These are phyloP conservation scores for Avena eriantha DNA, from an alignment of 176 grass and related monocot species.

Conservation along the genomic window DNA sequence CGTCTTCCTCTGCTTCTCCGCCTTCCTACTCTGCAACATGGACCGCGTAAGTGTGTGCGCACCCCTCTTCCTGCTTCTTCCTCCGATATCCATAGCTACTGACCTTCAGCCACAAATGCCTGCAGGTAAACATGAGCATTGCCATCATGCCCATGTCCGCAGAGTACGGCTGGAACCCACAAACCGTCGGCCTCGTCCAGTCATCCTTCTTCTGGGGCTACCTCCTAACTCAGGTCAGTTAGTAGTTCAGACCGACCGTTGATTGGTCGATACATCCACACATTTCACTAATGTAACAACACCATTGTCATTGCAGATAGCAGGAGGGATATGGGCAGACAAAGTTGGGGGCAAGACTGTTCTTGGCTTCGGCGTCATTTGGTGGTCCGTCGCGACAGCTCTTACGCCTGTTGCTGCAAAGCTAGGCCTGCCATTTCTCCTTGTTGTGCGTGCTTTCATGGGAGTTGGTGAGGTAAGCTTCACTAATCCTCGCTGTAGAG, in stretches of 20 bases:
- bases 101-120: background rate
- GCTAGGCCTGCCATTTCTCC: constrained; percentile 87
- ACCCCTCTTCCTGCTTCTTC: background rate
- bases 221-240: constrained; percentile 85
- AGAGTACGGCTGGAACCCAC: constrained; percentile 86
- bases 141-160: constrained; percentile 95
- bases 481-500: background rate
- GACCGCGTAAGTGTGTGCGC: constrained; percentile 61
- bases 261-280: background rate
- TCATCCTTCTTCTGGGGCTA: constrained; percentile 99
- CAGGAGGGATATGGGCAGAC: constrained; percentile 98
- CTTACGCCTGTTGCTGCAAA: constrained; percentile 87
- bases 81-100: background rate
- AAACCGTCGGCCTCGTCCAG: constrained; percentile 87
- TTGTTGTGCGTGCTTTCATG: constrained; percentile 90
- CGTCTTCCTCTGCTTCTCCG: constrained; percentile 93
- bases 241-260: background rate
- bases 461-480: constrained; percentile 85
- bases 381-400: constrained; percentile 94
- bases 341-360: constrained; percentile 92
- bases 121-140: constrained; percentile 99
- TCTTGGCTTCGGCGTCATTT: constrained; percentile 84
- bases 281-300: too few relatives aligned
- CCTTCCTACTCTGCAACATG: constrained; percentile 98
- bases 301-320: constrained; percentile 56